A percentile compares a stretch with the other conserved stretches of the same genome.
These are phyloP conservation scores for Neurospora sp. DNA, from an alignment of 495 filamentous ascomycete species.

Conservation along the genomic window DNA sequence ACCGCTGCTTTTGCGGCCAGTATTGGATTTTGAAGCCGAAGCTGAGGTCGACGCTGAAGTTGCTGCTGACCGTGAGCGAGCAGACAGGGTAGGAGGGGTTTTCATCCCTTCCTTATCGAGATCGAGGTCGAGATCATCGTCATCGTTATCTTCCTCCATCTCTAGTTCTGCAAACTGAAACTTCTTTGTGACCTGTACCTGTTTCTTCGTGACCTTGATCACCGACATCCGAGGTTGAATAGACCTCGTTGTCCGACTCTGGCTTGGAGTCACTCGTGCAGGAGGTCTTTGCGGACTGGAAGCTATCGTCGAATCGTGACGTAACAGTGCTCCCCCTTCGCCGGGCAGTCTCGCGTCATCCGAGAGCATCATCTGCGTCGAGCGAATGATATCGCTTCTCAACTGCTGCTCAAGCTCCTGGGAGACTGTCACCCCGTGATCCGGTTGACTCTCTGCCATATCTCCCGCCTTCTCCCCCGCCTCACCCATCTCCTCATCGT, in stretches of 20 bases:
- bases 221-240: background rate
- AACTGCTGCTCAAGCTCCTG: slow-evolving; percentile 40
- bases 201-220: background rate
- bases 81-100: background rate
- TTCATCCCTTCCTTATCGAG: background rate
- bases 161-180: background rate
- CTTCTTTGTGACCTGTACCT: background rate
- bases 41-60: background rate
- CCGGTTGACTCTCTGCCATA: background rate
- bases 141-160: background rate
- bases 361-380: slow-evolving; percentile 21
- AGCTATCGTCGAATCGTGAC: background rate
- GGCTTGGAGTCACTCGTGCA: background rate
- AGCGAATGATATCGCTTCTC: slow-evolving; percentile 31
- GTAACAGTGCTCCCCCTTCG: background rate
- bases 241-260: background rate
- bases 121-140: background rate
- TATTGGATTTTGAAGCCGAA: background rate
- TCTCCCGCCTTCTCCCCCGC: background rate
- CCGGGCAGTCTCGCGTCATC: background rate
- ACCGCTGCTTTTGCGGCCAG: background rate
- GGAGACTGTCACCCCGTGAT: slow-evolving; percentile 20
- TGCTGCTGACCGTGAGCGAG: background rate
- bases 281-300: background rate
- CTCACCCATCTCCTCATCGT: slow-evolving; percentile 1